These are phyloP conservation scores for Orbilia oligospora DNA, from an alignment of 2,329 filamentous ascomycete genomes.

Conservation along the genomic window DNA sequence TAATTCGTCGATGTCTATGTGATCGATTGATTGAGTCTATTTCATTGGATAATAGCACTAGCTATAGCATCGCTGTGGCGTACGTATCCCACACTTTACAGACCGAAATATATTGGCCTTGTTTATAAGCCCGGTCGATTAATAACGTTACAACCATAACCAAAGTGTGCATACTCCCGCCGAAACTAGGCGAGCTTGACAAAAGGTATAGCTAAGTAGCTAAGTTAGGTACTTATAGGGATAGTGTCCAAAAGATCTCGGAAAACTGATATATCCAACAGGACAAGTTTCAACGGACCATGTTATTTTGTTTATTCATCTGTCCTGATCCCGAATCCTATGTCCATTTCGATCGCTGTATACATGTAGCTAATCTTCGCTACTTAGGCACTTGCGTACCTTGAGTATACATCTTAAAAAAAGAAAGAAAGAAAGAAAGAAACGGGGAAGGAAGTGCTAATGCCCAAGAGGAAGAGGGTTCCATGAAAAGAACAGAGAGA, in stretches of 20 bases:
- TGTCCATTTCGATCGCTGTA: not conserved
- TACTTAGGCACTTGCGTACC: not conserved
- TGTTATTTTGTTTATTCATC: not conserved
- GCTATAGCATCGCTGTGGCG: conserved; percentile 22
- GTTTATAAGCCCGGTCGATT: not conserved
- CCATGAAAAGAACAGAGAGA: not conserved
- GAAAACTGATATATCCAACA: not conserved
- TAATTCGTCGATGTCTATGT: not conserved
- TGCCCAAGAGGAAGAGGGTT: not conserved
- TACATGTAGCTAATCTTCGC: not conserved
- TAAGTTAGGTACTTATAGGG: too few species aligned
- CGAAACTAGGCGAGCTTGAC: not conserved
- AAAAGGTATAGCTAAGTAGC: not conserved
- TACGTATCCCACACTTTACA: not conserved
- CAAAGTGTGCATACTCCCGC: too few species aligned
- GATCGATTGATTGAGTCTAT: not conserved
- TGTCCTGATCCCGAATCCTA: not conserved
- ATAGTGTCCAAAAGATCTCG: not conserved
- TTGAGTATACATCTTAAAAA: too few species aligned
- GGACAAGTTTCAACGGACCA: not conserved
- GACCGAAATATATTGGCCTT: not conserved
- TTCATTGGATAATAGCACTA: not conserved
- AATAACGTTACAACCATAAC: not conserved
- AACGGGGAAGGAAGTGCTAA: too few species aligned
- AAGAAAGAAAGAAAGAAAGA: too few species aligned